Percentiles rank a stretch among this genome's conserved stretches.
phyloP scores from a whole-genome alignment of 495 filamentous ascomycete genomes.

The Penicillium bialowiezense region DNA sequence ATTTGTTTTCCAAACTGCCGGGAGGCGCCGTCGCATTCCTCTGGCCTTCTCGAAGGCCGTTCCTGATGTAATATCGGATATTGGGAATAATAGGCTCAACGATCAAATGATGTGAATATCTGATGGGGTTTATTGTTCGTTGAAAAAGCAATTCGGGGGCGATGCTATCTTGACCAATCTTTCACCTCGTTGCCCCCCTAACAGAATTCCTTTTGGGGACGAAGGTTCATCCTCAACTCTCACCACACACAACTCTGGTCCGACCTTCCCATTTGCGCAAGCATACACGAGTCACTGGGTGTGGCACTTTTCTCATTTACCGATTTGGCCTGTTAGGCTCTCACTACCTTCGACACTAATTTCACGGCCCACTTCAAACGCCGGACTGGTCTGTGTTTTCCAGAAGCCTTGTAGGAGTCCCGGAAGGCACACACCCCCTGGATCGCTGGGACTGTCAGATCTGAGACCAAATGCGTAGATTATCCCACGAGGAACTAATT shows the following conservation, averaged over 20 bases:
- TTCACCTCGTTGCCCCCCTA: conserved; percentile 2
- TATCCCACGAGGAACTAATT: conserved; percentile 13
- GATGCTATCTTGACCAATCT: background rate
- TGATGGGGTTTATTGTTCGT: background rate
- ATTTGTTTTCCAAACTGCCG: conserved; percentile 21
- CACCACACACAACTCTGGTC: background rate
- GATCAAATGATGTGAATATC: background rate
- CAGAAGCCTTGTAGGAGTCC: conserved; percentile 4
- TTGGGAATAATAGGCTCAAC: conserved; percentile 7
- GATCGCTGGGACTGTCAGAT: conserved; percentile 10
- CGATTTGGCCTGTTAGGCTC: background rate
- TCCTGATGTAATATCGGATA: conserved; percentile 6
- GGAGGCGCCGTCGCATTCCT: conserved; percentile 19
- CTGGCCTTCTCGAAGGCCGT: conserved; percentile 23
- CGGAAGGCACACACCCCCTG: conserved; percentile 3
- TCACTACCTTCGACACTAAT: background rate
- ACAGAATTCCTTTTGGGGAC: background rate
- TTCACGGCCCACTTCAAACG: conserved; percentile 6
- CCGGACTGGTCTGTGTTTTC: conserved; percentile 3
- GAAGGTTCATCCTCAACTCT: background rate
- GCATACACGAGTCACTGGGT: too few relatives aligned
- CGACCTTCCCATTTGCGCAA: background rate
- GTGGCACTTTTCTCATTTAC: background rate
- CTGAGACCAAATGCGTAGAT: background rate
- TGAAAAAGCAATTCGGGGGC: background rate